Percentiles rank a stretch among this genome's conserved stretches.
phyloP scores from a whole-genome alignment of 1,284 basidiomycete species.

The Coniophora puteana region DNA sequence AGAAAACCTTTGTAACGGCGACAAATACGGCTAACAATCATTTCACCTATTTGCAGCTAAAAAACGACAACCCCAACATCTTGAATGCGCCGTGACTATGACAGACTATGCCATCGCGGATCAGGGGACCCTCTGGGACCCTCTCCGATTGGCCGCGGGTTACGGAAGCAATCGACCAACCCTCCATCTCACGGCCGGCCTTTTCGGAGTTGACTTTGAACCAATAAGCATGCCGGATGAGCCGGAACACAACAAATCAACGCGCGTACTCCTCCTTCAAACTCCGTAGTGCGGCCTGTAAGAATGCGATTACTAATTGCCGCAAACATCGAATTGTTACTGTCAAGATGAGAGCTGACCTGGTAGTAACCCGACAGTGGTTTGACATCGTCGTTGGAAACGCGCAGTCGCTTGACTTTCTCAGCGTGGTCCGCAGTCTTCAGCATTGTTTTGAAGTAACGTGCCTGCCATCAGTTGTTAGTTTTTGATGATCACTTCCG shows the following conservation, averaged over 20 bases:
- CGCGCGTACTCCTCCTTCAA: constrained; percentile 34
- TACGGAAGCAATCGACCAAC: no score
- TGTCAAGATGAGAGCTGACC: constrained; percentile 35
- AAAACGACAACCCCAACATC: no score
- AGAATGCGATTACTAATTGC: constrained; percentile 7
- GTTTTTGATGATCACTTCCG: neutral
- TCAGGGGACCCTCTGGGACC: no score
- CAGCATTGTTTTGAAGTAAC: constrained; percentile 87
- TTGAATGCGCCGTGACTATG: no score
- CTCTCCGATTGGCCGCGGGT: no score
- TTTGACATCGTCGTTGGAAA: constrained; percentile 62
- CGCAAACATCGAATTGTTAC: constrained; percentile 4
- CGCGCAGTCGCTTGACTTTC: constrained; percentile 68
- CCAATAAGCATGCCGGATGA: neutral
- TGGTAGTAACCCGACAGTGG: constrained; percentile 62
- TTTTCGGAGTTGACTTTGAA: no score
- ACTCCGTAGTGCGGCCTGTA: constrained; percentile 32
- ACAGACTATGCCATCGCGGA: no score
- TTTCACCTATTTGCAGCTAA: no score
- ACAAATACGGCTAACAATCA: no score
- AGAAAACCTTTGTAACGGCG: no score
- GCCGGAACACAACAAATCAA: constrained; percentile 8
- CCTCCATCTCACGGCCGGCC: no score
- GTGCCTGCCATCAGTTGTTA: constrained; percentile 48
- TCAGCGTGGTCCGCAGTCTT: constrained; percentile 72